A percentile compares a stretch with the other conserved stretches of the same genome.
Evolutionary conservation across 176 grass and related monocot species (phyloP).

Genomic region (Neostapfia colusana): DNA sequence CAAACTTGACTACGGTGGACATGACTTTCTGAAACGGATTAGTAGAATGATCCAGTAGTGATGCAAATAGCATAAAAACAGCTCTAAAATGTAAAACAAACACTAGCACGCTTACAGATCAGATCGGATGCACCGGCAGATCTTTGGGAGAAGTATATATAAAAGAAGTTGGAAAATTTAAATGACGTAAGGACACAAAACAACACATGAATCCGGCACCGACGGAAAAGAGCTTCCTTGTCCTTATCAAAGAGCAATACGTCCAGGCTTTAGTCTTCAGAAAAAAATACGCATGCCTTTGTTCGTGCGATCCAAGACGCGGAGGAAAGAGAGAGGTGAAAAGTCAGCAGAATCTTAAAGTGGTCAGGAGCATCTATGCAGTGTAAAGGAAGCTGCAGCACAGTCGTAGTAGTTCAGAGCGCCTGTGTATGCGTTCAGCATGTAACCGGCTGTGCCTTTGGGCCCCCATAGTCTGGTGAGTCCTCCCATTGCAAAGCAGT

Average conservation of each 20-base stretch:
- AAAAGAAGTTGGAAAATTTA: no score
- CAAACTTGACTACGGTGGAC: no score
- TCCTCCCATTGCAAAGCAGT: background rate
- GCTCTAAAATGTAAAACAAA: no score
- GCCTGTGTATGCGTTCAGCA: background rate
- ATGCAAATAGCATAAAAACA: no score
- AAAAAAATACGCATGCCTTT: conserved; percentile 5
- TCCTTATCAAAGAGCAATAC: conserved; percentile 26
- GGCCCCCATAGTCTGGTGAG: background rate
- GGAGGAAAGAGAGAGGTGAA: background rate
- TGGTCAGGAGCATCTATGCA: background rate
- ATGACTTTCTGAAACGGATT: no score
- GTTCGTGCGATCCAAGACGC: conserved; percentile 22
- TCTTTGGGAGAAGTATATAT: background rate
- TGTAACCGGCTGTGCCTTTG: background rate
- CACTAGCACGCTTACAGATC: no score
- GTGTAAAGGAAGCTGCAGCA: background rate
- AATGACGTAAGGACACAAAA: background rate
- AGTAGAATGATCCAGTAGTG: no score
- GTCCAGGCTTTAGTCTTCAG: conserved; percentile 6
- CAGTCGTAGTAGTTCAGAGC: background rate
- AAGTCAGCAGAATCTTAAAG: conserved; percentile 19
- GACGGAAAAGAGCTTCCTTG: conserved; percentile 18
- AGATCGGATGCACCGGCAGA: background rate
- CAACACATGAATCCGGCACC: background rate